A percentile compares a stretch with the other conserved stretches of the same genome.
Conservation (phyloP, 2,329 filamentous ascomycete species). For the Sporothrix dimorphospora region DNA sequence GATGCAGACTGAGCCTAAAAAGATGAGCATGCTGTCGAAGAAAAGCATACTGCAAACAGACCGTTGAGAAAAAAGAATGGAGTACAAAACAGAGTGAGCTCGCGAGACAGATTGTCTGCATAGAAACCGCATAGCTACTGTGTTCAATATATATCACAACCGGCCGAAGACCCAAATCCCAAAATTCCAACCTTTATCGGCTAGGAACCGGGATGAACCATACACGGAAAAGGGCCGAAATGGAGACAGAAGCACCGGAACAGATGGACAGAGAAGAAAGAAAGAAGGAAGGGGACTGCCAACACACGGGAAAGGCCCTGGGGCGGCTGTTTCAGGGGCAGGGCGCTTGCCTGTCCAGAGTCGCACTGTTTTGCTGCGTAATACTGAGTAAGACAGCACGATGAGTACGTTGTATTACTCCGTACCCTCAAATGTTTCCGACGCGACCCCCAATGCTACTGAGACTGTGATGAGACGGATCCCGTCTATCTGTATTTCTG, state of each 20-base stretch:
- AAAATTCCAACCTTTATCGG: background rate
- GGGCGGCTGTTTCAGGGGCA: slow-evolving; percentile 5
- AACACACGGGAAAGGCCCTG: background rate
- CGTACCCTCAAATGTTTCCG: background rate
- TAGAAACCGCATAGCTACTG: too few relatives aligned
- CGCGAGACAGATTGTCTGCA: too few relatives aligned
- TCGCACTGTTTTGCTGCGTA: slow-evolving; percentile 3
- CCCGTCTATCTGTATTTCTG: background rate
- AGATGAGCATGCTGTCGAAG: background rate
- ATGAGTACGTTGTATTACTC: background rate
- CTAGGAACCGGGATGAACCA: slow-evolving; percentile 3
- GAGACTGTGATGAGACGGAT: slow-evolving; percentile 5
- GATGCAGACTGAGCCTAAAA: background rate
- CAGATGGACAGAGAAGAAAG: background rate
- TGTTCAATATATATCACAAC: background rate
- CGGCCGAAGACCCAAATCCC: background rate
- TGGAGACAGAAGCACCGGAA: background rate
- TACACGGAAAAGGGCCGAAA: background rate
- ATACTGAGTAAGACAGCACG: background rate
- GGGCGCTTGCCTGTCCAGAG: background rate
- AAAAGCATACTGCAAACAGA: background rate
- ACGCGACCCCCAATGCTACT: slow-evolving; percentile 1
- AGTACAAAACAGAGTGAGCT: too few relatives aligned
- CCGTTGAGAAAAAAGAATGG: background rate
- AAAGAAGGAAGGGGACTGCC: background rate